These are phyloP conservation scores for Suillus ampliporus DNA, from an alignment of 768 basidiomycete genomes.

Conservation along the genomic window DNA sequence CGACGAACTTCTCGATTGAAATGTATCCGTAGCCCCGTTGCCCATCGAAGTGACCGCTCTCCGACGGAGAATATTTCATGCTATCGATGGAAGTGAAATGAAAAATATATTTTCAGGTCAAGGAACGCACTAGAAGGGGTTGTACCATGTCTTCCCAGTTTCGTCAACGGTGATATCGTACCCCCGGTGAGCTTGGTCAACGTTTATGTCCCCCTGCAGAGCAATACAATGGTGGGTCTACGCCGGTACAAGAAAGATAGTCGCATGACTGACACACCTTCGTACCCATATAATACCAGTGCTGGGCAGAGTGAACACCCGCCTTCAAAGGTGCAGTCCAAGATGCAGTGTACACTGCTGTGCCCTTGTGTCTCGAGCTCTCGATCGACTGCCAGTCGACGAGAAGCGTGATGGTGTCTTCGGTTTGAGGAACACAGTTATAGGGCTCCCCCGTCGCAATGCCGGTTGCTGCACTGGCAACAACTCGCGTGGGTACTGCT, in stretches of 20 bases:
- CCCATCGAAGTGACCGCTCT: constrained; percentile 92
- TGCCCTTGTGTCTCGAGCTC: constrained; percentile 79
- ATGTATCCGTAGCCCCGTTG: constrained; percentile 93
- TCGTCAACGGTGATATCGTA: constrained; percentile 91
- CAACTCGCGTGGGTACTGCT: constrained; percentile 82
- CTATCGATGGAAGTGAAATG: constrained; percentile 43
- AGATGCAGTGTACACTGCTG: constrained; percentile 90
- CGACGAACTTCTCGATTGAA: constrained; percentile 92
- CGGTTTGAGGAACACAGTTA: constrained; percentile 84
- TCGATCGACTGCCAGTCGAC: constrained; percentile 91
- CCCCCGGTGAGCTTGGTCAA: constrained; percentile 94
- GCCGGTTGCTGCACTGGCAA: constrained; percentile 89
- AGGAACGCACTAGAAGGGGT: constrained; percentile 84
- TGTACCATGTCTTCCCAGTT: constrained; percentile 83
- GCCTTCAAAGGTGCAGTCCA: constrained; percentile 93
- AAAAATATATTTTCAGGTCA: constrained; percentile 1
- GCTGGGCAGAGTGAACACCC: constrained; percentile 89
- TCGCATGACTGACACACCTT: constrained; percentile 54
- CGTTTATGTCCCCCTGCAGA: constrained; percentile 82
- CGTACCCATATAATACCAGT: constrained; percentile 96
- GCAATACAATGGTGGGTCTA: not conserved
- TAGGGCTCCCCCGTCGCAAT: constrained; percentile 91
- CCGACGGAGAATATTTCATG: constrained; percentile 95
- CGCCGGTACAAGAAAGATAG: constrained; percentile 6
- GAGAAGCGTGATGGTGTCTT: constrained; percentile 93